Conservation (phyloP, 371 early-diverging fungal species). For the Apophysomyces variabilis region DNA sequence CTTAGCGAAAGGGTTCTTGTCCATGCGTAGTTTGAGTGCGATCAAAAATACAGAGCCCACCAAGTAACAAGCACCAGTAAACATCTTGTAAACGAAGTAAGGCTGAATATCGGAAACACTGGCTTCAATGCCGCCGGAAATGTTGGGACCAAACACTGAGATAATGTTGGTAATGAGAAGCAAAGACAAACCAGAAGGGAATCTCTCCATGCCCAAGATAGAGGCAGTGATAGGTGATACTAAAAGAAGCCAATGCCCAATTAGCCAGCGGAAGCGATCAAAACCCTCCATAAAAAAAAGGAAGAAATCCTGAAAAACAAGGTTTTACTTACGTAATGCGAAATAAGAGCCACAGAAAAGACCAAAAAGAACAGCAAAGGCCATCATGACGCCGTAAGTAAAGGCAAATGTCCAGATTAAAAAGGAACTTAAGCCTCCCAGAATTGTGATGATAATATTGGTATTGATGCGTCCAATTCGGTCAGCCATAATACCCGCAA, state of each 20-base stretch:
- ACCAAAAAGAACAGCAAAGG: conserved; percentile 47
- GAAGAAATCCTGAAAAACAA: background rate
- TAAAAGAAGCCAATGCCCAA: background rate
- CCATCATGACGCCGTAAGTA: conserved; percentile 43
- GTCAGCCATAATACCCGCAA: conserved; percentile 50
- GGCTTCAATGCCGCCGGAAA: conserved; percentile 44
- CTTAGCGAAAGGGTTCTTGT: conserved; percentile 26
- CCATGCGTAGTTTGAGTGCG: conserved; percentile 30
- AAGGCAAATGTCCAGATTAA: conserved; percentile 59
- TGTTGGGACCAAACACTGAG: conserved; percentile 38
- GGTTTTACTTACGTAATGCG: conserved; percentile 28
- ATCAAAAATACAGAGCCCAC: conserved; percentile 32
- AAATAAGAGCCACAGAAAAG: conserved; percentile 47
- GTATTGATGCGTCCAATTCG: conserved; percentile 51
- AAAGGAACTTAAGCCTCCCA: conserved; percentile 41
- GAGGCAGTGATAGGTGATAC: conserved; percentile 43
- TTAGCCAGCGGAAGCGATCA: too few species aligned
- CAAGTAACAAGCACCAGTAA: conserved; percentile 37
- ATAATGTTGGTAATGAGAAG: conserved; percentile 37
- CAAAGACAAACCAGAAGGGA: conserved; percentile 44
- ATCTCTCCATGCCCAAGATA: conserved; percentile 40
- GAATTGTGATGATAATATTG: conserved; percentile 32
- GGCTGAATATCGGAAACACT: conserved; percentile 22
- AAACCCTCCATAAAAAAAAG: too few species aligned
- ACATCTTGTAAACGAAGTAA: conserved; percentile 40